phyloP scores from a whole-genome alignment of 1,284 basidiomycete species.

The Gomphus bonarii region DNA sequence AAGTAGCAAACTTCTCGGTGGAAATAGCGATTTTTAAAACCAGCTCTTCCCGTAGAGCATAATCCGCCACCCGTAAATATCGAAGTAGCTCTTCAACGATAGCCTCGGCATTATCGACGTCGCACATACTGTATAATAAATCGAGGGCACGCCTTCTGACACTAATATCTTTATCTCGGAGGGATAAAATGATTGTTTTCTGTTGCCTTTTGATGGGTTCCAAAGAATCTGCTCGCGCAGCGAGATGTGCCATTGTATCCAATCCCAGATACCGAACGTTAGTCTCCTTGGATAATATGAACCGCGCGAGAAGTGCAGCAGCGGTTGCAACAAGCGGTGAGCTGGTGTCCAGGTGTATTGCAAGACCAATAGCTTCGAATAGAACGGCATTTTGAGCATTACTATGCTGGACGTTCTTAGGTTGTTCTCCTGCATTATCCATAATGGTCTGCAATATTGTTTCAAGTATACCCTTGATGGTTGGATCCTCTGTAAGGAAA shows the following conservation, averaged over 20 bases:
- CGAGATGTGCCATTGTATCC: constrained; percentile 97
- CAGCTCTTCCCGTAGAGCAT: constrained; percentile 95
- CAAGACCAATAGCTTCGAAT: constrained; percentile 95
- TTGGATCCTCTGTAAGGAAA: constrained; percentile 62
- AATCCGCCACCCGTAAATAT: constrained; percentile 92
- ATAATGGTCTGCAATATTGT: constrained; percentile 86
- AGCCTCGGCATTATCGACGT: constrained; percentile 86
- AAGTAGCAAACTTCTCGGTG: constrained; percentile 94
- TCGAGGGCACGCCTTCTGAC: constrained; percentile 92
- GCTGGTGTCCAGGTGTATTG: constrained; percentile 92
- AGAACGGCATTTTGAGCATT: constrained; percentile 98
- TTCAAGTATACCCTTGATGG: constrained; percentile 68
- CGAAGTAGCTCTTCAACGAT: constrained; percentile 92
- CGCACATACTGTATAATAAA: constrained; percentile 98
- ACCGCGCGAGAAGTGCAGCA: constrained; percentile 86
- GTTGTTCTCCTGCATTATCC: constrained; percentile 81
- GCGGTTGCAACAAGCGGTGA: constrained; percentile 86
- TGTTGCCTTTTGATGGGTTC: constrained; percentile 94
- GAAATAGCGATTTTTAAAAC: constrained; percentile 97
- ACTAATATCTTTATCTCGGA: constrained; percentile 96
- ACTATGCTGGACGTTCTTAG: constrained; percentile 95
- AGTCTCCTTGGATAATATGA: constrained; percentile 96
- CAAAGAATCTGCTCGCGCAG: constrained; percentile 84
- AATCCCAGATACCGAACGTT: constrained; percentile 97
- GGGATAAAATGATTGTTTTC: constrained; percentile 86